Percentiles rank a stretch among this genome's conserved stretches.
Evolutionary conservation across 2,329 filamentous ascomycete genomes (phyloP).

Genomic region (Beauveria sp.): DNA sequence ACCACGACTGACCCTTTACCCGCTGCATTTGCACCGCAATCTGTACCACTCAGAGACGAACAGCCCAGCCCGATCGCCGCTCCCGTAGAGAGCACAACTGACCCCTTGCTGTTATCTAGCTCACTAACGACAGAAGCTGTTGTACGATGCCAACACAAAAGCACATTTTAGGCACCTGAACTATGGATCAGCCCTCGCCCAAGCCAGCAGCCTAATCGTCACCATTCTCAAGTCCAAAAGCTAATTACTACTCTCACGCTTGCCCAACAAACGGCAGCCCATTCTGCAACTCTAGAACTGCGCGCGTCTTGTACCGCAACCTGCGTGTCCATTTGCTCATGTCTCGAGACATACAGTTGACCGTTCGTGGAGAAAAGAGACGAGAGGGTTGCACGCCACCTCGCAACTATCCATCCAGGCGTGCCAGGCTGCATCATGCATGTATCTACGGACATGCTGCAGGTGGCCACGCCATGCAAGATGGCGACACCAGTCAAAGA

Average conservation of each 20-base stretch:
- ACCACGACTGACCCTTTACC: not conserved
- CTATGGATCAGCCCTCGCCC: not conserved
- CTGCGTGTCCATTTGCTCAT: not conserved
- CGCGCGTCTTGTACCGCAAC: not conserved
- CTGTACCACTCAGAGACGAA: not conserved
- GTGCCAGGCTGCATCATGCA: not conserved
- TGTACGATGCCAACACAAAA: too few relatives aligned
- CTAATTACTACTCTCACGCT: not conserved
- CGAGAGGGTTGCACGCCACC: not conserved
- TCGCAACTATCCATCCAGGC: not conserved
- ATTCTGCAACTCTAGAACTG: not conserved
- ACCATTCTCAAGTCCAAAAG: not conserved
- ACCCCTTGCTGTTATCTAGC: not conserved
- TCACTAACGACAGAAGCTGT: not conserved
- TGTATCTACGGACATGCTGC: not conserved
- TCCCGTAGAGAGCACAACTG: not conserved
- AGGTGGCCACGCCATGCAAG: not conserved
- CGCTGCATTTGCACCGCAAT: not conserved
- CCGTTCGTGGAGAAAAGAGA: conserved; percentile 1
- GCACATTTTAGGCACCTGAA: not conserved
- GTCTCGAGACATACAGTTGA: conserved; percentile 1
- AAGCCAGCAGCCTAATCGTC: not conserved
- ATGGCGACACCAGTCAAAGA: not conserved
- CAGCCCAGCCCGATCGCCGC: not conserved
- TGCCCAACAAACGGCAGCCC: not conserved